Evolutionary conservation across 352 stramenopile species (phyloP), one percentile per base, ranked within the genome.

Genomic region (Pythium aquatile): DNA sequence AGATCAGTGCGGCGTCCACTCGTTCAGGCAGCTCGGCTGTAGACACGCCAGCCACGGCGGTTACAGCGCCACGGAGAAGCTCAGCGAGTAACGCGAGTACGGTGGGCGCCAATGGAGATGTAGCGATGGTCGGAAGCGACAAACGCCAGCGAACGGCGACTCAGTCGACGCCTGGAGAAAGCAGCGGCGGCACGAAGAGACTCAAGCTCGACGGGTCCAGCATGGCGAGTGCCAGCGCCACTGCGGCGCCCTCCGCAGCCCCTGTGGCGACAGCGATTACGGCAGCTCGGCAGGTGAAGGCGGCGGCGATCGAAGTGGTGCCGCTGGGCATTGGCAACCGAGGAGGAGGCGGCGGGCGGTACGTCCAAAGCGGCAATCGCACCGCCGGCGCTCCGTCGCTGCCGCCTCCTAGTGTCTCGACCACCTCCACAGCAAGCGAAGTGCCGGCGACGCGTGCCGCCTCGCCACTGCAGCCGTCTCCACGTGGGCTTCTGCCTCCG

Each of bases 321-420:
- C 69, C 83, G 20, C 61, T 90, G 5, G 83, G 83, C 3, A 69
- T 78, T 44, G 40, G 51, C 49, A 28, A 76, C 55, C 37, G 61
- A 20, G 29, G 74, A n/a, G 46, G 61, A 5, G 77, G 75, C 58
- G 83, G 83, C 29, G 81, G 83, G 30, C 66, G 83, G 51, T 92
- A 92, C 58, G 79, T 92, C 17, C 77, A 86, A 39, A 90, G 79
- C 32, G 81, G 81, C 42, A 92, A 80, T 28, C 66, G 67, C 4
- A 35, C 77, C 1, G 66, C n/a, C 20, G 44, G 44, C 5, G 44
- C 44, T 7, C 44, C 44, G 5, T 51, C 20, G 44, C 44, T 63
- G 16, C 63, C 51, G 9, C 40, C 57, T 11, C 57, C 63, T 11
- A 70, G 57, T 33, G 61, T 65, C 46, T 55, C 51, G 6, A 54